Conservation (phyloP, 345 rosid genomes). For the Camelina sativa region DNA sequence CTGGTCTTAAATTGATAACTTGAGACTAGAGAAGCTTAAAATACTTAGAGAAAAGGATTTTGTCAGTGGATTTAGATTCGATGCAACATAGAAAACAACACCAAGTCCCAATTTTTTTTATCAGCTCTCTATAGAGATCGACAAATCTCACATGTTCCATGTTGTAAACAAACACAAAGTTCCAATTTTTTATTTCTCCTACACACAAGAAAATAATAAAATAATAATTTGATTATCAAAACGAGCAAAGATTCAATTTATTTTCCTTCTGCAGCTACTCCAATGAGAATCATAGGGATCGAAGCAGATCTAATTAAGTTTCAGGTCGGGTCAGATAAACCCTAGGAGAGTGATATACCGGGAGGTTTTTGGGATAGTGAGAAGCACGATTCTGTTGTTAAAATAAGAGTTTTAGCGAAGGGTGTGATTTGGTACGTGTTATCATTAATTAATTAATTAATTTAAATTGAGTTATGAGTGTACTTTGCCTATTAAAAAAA, state of each 20-base stretch:
- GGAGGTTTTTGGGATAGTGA: not conserved
- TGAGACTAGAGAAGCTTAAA: not conserved
- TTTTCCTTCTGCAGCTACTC: too few relatives aligned
- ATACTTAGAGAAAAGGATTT: constrained; percentile 6
- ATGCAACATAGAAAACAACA: not conserved
- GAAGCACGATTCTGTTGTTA: not conserved
- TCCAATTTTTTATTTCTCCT: not conserved
- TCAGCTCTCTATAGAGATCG: not conserved
- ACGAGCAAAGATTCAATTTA: not conserved
- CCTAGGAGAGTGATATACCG: not conserved
- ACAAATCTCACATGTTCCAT: not conserved
- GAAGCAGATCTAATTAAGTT: not conserved
- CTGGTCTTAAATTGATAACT: constrained; percentile 5
- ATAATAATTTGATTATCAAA: not conserved
- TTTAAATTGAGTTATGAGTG: not conserved
- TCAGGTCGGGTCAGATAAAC: not conserved
- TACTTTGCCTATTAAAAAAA: not conserved
- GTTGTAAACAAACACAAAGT: not conserved
- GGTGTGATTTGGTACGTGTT: not conserved
- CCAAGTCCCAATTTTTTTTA: not conserved
- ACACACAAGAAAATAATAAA: not conserved
- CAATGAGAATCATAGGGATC: not conserved
- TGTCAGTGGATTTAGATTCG: not conserved
- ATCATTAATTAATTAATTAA: too few relatives aligned
- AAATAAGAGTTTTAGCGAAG: not conserved